Conservation (phyloP, 371 early-diverging fungal genomes). For the Batkoa obscura region DNA sequence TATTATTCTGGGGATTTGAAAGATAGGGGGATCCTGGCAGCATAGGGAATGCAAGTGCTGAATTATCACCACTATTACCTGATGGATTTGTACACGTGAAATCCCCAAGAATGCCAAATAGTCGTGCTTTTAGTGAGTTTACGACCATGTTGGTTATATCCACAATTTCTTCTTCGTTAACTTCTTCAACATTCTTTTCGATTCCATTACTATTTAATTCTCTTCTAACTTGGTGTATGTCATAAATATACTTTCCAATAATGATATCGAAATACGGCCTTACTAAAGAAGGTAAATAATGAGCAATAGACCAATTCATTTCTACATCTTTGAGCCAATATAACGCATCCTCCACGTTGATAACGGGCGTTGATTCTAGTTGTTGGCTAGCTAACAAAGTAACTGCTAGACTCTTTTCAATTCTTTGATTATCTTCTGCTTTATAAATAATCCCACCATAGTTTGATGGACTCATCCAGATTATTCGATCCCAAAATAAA, state of each 20-base stretch:
- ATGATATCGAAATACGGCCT: constrained; percentile 40
- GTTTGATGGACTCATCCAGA: constrained; percentile 88
- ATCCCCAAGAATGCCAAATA: background rate
- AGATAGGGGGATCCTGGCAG: constrained; percentile 49
- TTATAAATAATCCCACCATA: constrained; percentile 46
- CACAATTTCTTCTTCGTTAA: constrained; percentile 15
- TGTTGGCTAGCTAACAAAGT: background rate
- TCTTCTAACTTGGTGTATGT: constrained; percentile 13
- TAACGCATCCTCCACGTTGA: constrained; percentile 14
- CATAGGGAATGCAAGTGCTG: constrained; percentile 43
- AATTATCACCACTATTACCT: constrained; percentile 14
- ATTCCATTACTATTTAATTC: no score
- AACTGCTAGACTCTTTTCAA: constrained; percentile 6
- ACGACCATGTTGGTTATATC: background rate
- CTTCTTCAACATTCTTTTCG: no score
- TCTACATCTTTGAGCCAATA: constrained; percentile 13
- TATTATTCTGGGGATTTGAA: constrained; percentile 16
- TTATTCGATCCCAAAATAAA: constrained; percentile 54
- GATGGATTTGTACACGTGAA: constrained; percentile 6
- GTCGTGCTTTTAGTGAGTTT: constrained; percentile 13
- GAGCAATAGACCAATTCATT: constrained; percentile 77
- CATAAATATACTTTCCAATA: constrained; percentile 30
- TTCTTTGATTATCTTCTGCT: constrained; percentile 7
- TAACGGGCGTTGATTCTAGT: constrained; percentile 8
- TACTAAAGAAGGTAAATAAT: constrained; percentile 55